Evolutionary conservation across 495 filamentous ascomycete species (phyloP), one percentile per base, ranked within the genome.

Genomic region (Pyrenula aspistea): DNA sequence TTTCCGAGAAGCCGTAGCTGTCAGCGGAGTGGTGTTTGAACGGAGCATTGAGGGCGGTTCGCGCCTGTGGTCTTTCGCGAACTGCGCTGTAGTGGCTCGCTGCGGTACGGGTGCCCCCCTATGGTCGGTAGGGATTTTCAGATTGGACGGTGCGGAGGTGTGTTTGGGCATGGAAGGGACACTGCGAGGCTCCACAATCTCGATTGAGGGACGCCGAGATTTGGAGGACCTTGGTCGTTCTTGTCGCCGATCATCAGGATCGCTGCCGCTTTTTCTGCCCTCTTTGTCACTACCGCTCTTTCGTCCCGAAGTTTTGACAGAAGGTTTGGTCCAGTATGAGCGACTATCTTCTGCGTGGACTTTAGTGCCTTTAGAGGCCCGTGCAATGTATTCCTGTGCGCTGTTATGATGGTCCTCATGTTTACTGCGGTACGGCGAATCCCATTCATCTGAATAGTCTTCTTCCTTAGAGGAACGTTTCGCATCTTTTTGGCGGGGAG

Each of bases 381-480:
- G 15, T 56, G 58, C 63, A 31, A 78, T 76, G 51, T 78, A 74
- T 25, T 75, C 64, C 25, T 61, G 54, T 0, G 69, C 75, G 1
- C 47, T 55, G 24, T 48, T 56, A 4, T 55, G 53, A 55, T 63
- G 59, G n/a, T 31, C 60, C n/a, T 70, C 60, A 12, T 69, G 64
- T 55, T 70, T 69, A 53, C 67, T 59, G 56, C 48, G 65, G 21
- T 55, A 59, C n/a, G n/a, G n/a, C n/a, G n/a, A n/a, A 21, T 61
- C 58, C 51, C 24, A 23, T 53, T 53, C 22, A 49, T 71, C 67
- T 8, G 64, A 63, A 22, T 64, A 53, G 1, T 67, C 61, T 2
- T 69, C 62, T 8, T 71, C 65, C 8, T 72, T 63, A 2, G 64
- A 57, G 51, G 62, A 65, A 53, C 49, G 50, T 1, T 50, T 57